A percentile compares a stretch with the other conserved stretches of the same genome.
These are phyloP conservation scores for Lactarius indigo DNA, from an alignment of 768 basidiomycete species.

Conservation along the genomic window DNA sequence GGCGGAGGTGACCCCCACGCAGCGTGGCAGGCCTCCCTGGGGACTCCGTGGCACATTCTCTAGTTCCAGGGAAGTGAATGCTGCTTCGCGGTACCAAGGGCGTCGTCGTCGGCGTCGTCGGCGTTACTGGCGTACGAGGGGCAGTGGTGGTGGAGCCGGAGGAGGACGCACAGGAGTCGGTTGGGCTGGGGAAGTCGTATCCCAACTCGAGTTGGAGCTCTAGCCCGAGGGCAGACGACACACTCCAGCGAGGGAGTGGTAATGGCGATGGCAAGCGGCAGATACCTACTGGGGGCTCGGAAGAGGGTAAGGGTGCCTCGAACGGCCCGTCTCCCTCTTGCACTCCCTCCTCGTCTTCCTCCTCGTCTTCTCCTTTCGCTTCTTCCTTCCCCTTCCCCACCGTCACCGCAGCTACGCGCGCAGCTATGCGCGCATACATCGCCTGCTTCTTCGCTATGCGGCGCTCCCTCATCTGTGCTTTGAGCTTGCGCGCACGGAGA, in stretches of 20 bases:
- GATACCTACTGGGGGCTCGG: background rate
- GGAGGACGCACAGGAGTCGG: constrained; percentile 1
- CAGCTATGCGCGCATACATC: constrained; percentile 1
- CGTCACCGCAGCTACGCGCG: background rate
- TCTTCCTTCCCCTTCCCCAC: background rate
- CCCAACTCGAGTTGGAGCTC: background rate
- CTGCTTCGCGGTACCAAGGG: background rate
- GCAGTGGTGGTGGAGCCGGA: background rate
- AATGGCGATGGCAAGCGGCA: background rate
- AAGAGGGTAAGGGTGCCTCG: background rate
- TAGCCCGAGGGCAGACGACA: background rate
- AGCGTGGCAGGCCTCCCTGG: background rate
- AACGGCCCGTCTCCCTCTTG: background rate
- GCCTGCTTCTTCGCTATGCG: constrained; percentile 1
- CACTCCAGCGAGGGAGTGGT: background rate
- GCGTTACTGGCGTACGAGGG: background rate
- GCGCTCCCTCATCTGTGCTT: constrained; percentile 6
- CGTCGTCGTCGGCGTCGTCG: background rate
- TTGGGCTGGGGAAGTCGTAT: constrained; percentile 4
- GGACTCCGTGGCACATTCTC: background rate
- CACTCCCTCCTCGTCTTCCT: background rate
- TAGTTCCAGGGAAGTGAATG: background rate
- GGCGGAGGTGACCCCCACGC: background rate
- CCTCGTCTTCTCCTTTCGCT: background rate
- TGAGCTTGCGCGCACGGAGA: constrained; percentile 5